These are phyloP conservation scores for Psidium guajava DNA, from an alignment of 345 rosid genomes.

Conservation along the genomic window DNA sequence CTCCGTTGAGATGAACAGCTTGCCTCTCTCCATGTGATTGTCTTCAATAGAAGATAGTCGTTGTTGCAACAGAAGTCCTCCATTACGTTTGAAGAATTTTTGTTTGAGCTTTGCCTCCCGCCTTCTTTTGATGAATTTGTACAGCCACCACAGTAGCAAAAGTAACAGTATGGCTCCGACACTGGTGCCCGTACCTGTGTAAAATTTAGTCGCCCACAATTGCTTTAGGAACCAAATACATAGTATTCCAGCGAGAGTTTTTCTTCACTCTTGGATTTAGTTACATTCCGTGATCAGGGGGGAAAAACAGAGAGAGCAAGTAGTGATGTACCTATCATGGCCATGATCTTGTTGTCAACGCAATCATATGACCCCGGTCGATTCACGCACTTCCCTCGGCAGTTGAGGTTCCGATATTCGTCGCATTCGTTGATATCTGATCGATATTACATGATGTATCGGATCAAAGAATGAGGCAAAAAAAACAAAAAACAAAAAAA, in stretches of 20 bases:
- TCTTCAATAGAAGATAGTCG: neutral
- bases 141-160: neutral
- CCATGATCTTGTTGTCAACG: fast-evolving
- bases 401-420: fast-evolving
- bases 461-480: neutral
- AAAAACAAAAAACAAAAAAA: neutral
- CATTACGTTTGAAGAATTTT: neutral
- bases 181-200: neutral
- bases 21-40: neutral
- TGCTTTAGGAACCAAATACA: neutral
- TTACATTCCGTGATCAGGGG: neutral
- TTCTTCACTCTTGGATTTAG: neutral
- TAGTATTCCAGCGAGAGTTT: neutral
- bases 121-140: neutral
- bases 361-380: neutral
- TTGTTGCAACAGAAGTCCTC: neutral
- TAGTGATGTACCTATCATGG: neutral
- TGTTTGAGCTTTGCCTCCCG: neutral
- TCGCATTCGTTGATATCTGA: neutral
- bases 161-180: neutral
- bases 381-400: neutral
- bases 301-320: neutral
- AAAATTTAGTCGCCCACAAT: fast-evolving
- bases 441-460: neutral
- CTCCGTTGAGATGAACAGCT: fast-evolving